phyloP scores from a whole-genome alignment of 2,329 filamentous ascomycete species.

The Fusarium lyarnte region DNA sequence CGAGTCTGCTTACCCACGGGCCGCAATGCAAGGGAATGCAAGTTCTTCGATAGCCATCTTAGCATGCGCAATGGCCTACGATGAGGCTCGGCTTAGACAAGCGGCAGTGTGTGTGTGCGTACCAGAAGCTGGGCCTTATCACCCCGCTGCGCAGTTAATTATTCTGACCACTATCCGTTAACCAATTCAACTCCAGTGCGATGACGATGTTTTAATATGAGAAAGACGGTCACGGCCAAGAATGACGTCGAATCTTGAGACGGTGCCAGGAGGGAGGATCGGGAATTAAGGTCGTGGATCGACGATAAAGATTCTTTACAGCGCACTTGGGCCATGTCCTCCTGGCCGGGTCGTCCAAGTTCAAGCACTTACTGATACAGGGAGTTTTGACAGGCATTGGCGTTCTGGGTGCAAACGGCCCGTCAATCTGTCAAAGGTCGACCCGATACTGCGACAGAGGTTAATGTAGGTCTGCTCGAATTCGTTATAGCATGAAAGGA shows the following conservation, averaged over 20 bases:
- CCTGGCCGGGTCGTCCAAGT: background rate
- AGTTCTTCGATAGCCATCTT: background rate
- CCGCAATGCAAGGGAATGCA: slow-evolving; percentile 2
- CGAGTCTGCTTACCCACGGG: background rate
- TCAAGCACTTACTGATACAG: slow-evolving; percentile 1
- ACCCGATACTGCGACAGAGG: background rate
- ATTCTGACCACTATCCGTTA: slow-evolving; percentile 1
- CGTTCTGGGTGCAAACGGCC: background rate
- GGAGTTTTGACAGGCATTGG: background rate
- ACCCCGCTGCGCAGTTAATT: slow-evolving; percentile 9
- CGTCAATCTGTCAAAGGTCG: slow-evolving; percentile 3
- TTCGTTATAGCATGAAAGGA: slow-evolving; percentile 9
- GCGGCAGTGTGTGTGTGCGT: slow-evolving; percentile 23
- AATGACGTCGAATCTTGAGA: slow-evolving; percentile 41
- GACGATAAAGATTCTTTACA: slow-evolving; percentile 40
- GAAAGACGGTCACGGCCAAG: slow-evolving; percentile 21
- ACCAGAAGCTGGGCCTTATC: background rate
- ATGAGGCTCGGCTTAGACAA: slow-evolving; percentile 35
- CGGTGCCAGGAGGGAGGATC: slow-evolving; percentile 35
- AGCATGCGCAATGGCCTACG: background rate
- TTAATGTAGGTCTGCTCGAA: slow-evolving; percentile 16
- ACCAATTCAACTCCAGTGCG: slow-evolving; percentile 10
- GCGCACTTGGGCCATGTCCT: slow-evolving; percentile 14
- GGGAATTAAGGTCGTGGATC: slow-evolving; percentile 41
- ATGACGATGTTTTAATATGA: slow-evolving; percentile 37